Conservation (phyloP, 1,284 basidiomycete species). For the Lignosus rhinocerotis region DNA sequence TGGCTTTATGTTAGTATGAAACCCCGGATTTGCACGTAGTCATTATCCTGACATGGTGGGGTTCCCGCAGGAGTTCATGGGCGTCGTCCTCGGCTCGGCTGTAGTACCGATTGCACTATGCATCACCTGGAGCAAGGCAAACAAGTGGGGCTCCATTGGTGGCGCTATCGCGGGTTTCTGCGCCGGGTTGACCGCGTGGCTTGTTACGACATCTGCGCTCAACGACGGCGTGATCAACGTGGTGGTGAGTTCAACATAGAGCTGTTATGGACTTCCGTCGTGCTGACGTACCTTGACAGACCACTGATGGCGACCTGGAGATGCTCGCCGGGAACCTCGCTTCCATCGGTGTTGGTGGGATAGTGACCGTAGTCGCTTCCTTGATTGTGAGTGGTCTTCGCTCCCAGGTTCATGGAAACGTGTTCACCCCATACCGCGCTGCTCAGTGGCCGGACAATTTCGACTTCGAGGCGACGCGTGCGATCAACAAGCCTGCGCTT, state of each 20-base stretch:
- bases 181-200: conserved; percentile 77
- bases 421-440: not conserved
- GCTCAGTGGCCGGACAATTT: conserved; percentile 76
- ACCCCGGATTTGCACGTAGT: not conserved
- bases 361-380: conserved; percentile 70
- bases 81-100: conserved; percentile 80
- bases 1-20: conserved; percentile 71
- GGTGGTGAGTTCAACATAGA: conserved; percentile 42
- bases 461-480: conserved; percentile 77
- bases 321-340: conserved; percentile 90
- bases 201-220: conserved; percentile 76
- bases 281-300: conserved; percentile 28
- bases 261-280: not conserved
- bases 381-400: conserved; percentile 47
- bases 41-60: not conserved
- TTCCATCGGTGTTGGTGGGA: conserved; percentile 79
- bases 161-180: conserved; percentile 75
- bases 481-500: conserved; percentile 57
- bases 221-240: conserved; percentile 78
- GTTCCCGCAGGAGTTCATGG: conserved; percentile 72
- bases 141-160: conserved; percentile 75
- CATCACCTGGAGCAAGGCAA: conserved; percentile 83
- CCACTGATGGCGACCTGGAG: conserved; percentile 67
- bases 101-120: conserved; percentile 87
- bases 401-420: not conserved